phyloP scores from a whole-genome alignment of 257 asterid genomes.

The Echium plantagineum region DNA sequence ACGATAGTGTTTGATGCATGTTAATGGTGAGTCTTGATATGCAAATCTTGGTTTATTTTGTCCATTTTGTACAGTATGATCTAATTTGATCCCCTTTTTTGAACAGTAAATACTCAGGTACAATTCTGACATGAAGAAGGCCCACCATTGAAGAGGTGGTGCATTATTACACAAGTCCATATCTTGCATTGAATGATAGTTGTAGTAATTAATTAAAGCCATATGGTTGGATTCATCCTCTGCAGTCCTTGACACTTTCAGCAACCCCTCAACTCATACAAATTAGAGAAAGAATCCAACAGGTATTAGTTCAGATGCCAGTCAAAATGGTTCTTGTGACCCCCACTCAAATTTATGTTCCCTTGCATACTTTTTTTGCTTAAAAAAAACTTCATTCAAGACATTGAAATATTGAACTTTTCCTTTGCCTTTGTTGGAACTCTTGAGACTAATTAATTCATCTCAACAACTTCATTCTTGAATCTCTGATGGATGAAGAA shows the following conservation, averaged over 20 bases:
- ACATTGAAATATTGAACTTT: constrained; percentile 2
- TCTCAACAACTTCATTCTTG: constrained; percentile 14
- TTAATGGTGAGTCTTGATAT: not conserved
- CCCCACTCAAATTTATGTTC: constrained; percentile 21
- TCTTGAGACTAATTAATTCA: constrained; percentile 2
- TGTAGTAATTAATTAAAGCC: constrained; percentile 4
- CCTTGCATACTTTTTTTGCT: not conserved
- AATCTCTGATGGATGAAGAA: constrained; percentile 36
- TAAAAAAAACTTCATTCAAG: not conserved
- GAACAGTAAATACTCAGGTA: constrained; percentile 18
- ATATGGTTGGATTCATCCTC: constrained; percentile 64
- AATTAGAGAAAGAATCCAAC: constrained; percentile 23
- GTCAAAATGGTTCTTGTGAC: constrained; percentile 15
- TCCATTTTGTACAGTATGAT: no score
- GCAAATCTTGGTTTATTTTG: constrained; percentile 5
- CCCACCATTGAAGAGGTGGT: constrained; percentile 70
- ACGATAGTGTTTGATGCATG: no score
- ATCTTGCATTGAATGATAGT: constrained; percentile 19
- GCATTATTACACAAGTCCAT: constrained; percentile 44
- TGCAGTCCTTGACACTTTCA: constrained; percentile 4
- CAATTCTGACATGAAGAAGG: constrained; percentile 18
- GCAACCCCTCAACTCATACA: constrained; percentile 15
- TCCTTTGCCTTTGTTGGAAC: constrained; percentile 8
- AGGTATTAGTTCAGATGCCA: constrained; percentile 10
- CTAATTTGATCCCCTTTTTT: constrained; percentile 8